Evolutionary conservation across 257 asterid species (phyloP).

Genomic region (Solanum lycopersicoides): DNA sequence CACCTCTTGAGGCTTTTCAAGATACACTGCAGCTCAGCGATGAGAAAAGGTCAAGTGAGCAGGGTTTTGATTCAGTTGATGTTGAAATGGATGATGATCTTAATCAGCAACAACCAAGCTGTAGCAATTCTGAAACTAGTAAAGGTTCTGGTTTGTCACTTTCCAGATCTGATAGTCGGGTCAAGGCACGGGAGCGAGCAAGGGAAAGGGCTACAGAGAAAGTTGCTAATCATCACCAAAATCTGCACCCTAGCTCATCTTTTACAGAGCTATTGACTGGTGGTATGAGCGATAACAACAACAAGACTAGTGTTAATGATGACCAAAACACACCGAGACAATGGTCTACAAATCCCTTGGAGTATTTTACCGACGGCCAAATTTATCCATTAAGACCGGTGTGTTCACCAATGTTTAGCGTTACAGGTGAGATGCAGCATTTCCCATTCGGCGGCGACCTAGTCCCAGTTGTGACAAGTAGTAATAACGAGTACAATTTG

Average conservation of each 20-base stretch:
- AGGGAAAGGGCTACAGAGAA: conserved; percentile 40
- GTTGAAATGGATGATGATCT: conserved; percentile 39
- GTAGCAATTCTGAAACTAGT: conserved; percentile 39
- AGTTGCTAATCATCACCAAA: conserved; percentile 17
- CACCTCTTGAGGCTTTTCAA: conserved; percentile 44
- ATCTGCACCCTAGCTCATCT: conserved; percentile 38
- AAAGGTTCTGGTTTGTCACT: conserved; percentile 45
- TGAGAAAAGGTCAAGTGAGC: conserved; percentile 54
- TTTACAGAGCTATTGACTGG: conserved; percentile 46
- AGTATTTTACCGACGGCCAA: conserved; percentile 23
- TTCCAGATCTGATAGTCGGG: conserved; percentile 44
- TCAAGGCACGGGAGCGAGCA: conserved; percentile 43
- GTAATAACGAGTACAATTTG: conserved; percentile 18
- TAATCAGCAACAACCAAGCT: conserved; percentile 13
- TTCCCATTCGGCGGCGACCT: conserved; percentile 33
- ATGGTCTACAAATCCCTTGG: conserved; percentile 34
- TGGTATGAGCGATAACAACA: conserved; percentile 18
- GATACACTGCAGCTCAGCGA: conserved; percentile 60
- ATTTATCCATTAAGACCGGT: conserved; percentile 12
- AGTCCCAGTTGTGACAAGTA: conserved; percentile 11
- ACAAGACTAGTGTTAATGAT: background rate
- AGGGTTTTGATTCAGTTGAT: conserved; percentile 43
- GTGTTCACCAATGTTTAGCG: conserved; percentile 27
- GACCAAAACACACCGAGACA: conserved; percentile 6
- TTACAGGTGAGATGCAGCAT: conserved; percentile 23